Conservation (phyloP, 768 basidiomycete genomes). For the Gautieria morchelliformis region DNA sequence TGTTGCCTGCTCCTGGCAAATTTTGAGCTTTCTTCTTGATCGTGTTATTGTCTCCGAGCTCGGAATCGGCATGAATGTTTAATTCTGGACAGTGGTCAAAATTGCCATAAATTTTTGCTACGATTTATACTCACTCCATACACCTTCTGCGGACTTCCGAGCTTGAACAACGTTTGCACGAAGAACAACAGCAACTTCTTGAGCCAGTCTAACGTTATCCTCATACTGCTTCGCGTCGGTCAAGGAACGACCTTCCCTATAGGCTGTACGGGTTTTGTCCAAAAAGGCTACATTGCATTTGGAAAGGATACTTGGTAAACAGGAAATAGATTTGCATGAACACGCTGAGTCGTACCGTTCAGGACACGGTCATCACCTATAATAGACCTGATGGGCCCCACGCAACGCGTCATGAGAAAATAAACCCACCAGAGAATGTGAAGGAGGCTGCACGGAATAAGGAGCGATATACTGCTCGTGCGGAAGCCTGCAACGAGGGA, state of each 20-base stretch:
- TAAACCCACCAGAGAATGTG: slow-evolving; percentile 52
- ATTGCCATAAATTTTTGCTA: not conserved
- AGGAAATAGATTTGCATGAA: not conserved
- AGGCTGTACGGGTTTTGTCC: slow-evolving; percentile 54
- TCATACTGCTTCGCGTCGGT: slow-evolving; percentile 40
- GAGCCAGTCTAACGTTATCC: slow-evolving; percentile 46
- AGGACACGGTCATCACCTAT: slow-evolving; percentile 50
- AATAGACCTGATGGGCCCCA: not conserved
- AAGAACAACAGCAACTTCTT: slow-evolving; percentile 66
- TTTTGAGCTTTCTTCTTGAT: slow-evolving; percentile 38
- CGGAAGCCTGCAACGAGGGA: slow-evolving; percentile 48
- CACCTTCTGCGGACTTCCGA: slow-evolving; percentile 33
- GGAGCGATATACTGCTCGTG: slow-evolving; percentile 66
- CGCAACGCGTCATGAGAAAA: not conserved
- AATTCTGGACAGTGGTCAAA: slow-evolving; percentile 39
- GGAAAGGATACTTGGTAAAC: slow-evolving; percentile 7
- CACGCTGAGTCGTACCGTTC: slow-evolving; percentile 30
- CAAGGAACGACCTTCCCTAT: slow-evolving; percentile 30
- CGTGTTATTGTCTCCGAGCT: slow-evolving; percentile 76
- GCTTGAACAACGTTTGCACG: slow-evolving; percentile 85
- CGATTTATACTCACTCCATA: slow-evolving; percentile 43
- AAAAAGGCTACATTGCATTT: slow-evolving; percentile 49
- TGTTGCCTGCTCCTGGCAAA: not conserved
- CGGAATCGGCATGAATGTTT: slow-evolving; percentile 69
- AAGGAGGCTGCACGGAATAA: slow-evolving; percentile 54